These are phyloP conservation scores for Purpureocillium lavendulum DNA, from an alignment of 2,329 filamentous ascomycete genomes.

Conservation along the genomic window DNA sequence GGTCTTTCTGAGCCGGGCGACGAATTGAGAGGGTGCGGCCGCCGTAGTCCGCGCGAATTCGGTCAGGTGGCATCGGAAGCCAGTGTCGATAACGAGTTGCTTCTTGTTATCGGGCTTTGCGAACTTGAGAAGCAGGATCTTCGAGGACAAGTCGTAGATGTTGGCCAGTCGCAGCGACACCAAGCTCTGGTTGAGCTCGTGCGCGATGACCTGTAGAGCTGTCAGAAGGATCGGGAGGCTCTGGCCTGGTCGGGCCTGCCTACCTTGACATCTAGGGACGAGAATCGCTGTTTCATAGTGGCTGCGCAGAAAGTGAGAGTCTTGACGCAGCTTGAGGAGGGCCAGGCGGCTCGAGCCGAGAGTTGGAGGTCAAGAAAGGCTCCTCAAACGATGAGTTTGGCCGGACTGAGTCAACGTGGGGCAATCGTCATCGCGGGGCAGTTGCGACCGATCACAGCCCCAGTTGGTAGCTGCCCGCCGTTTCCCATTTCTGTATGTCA, in stretches of 20 bases:
- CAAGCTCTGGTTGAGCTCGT: slow-evolving; percentile 76
- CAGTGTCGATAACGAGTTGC: slow-evolving; percentile 87
- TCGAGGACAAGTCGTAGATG: slow-evolving; percentile 91
- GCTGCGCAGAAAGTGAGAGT: not conserved
- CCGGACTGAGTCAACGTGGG: slow-evolving; percentile 4
- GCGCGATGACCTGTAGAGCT: slow-evolving; percentile 68
- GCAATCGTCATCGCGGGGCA: slow-evolving; percentile 8
- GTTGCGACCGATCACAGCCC: not conserved
- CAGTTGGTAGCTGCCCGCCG: too few species aligned
- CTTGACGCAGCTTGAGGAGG: too few species aligned
- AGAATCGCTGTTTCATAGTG: slow-evolving; percentile 70
- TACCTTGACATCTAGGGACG: slow-evolving; percentile 70
- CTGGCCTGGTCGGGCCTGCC: not conserved
- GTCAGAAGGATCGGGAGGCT: slow-evolving; percentile 1
- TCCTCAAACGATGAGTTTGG: not conserved
- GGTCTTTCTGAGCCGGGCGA: slow-evolving; percentile 75
- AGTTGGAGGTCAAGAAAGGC: not conserved
- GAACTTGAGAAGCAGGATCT: slow-evolving; percentile 93
- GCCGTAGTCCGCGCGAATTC: slow-evolving; percentile 83
- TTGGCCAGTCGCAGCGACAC: slow-evolving; percentile 78
- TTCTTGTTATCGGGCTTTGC: slow-evolving; percentile 82
- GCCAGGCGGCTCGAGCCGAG: slow-evolving; percentile 1
- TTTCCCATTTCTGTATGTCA: too few species aligned
- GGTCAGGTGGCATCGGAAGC: slow-evolving; percentile 92
- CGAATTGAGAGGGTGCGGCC: slow-evolving; percentile 75